Evolutionary conservation across 176 grass and related monocot species (phyloP).

Genomic region (Secale cereale): DNA sequence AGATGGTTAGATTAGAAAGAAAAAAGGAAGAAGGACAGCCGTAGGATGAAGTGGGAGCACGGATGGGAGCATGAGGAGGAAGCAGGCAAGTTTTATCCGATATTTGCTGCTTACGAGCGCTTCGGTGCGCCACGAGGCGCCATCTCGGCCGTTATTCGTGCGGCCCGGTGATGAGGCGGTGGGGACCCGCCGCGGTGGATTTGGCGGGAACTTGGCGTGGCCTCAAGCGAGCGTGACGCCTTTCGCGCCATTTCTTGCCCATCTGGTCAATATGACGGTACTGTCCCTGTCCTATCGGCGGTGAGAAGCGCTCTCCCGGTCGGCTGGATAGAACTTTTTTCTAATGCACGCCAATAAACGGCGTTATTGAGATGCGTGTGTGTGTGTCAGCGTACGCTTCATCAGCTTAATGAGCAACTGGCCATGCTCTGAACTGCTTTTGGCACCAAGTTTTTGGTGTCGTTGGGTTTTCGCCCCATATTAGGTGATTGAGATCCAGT

Average conservation of each 20-base stretch:
- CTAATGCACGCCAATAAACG: not conserved
- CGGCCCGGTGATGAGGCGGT: not conserved
- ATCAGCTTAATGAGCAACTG: no score
- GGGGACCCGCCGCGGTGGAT: not conserved
- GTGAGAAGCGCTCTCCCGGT: not conserved
- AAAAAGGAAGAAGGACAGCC: no score
- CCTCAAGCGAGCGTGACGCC: not conserved
- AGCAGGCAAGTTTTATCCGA: no score
- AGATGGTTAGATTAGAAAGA: no score
- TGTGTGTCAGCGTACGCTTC: no score
- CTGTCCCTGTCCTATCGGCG: not conserved
- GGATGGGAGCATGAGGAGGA: no score
- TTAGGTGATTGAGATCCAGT: no score
- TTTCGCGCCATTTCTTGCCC: conserved; percentile 37
- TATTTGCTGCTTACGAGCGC: not conserved
- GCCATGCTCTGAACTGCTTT: no score
- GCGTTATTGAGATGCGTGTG: no score
- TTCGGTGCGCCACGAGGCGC: conserved; percentile 1
- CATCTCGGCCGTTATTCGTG: not conserved
- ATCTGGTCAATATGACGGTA: not conserved
- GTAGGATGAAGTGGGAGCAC: no score
- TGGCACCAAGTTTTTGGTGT: no score
- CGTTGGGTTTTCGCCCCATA: no score
- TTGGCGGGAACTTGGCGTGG: conserved; percentile 33
- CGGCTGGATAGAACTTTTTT: not conserved